Conservation (phyloP, 2,329 filamentous ascomycete genomes). For the Trichoderma afroharzianum region DNA sequence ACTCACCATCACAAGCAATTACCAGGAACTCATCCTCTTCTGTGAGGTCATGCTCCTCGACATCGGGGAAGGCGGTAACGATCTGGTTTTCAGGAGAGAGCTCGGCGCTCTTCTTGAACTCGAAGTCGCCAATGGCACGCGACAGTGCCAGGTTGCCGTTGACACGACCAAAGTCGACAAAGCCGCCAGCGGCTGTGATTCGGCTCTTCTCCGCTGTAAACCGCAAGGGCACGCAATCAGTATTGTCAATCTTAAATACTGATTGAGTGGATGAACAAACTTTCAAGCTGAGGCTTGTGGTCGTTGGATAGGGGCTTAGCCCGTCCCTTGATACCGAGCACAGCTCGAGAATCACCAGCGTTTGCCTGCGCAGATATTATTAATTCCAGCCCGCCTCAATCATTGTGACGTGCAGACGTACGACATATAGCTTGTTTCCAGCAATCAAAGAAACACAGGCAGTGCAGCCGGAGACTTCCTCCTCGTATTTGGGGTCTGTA, state of each 20-base stretch:
- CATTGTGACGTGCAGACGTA: conserved; percentile 50
- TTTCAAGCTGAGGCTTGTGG: conserved; percentile 98
- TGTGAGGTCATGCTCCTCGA: conserved; percentile 83
- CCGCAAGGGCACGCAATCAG: conserved; percentile 20
- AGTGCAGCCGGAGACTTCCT: conserved; percentile 97
- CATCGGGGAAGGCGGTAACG: conserved; percentile 93
- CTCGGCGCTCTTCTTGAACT: conserved; percentile 99
- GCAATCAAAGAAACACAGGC: conserved; percentile 88
- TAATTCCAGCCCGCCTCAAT: neutral
- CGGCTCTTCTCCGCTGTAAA: conserved; percentile 82
- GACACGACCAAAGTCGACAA: conserved; percentile 96
- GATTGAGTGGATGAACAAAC: conserved; percentile 45
- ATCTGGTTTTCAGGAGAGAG: conserved; percentile 98
- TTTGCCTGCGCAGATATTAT: conserved; percentile 65
- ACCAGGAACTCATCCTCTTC: conserved; percentile 96
- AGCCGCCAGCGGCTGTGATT: conserved; percentile 92
- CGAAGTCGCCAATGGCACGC: conserved; percentile 96
- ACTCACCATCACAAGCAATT: conserved; percentile 84
- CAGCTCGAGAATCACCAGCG: conserved; percentile 91
- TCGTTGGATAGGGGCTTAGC: conserved; percentile 98
- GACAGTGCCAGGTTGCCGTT: conserved; percentile 97
- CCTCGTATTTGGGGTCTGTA: conserved; percentile 90
- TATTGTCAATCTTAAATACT: neutral
- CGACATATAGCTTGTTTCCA: conserved; percentile 88
- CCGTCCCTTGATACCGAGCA: conserved; percentile 92